Evolutionary conservation across 2,329 filamentous ascomycete species (phyloP).

Genomic region (Cercospora brassicicola): DNA sequence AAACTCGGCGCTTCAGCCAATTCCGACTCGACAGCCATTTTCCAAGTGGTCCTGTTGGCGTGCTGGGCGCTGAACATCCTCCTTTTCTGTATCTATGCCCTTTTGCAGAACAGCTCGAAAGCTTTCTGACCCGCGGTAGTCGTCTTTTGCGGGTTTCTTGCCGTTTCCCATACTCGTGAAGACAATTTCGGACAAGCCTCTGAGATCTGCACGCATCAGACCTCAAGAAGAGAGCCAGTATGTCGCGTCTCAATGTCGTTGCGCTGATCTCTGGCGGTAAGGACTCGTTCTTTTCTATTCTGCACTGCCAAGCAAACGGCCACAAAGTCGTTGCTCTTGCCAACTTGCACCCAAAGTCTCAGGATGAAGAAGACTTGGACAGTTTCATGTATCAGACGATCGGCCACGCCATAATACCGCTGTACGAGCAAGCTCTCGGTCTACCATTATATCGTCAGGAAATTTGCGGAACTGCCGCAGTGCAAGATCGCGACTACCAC

Average conservation of each 20-base stretch:
- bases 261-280: conserved; percentile 94
- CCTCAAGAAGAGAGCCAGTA: conserved; percentile 15
- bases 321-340: conserved; percentile 84
- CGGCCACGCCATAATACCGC: conserved; percentile 79
- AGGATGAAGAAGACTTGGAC: conserved; percentile 66
- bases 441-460: conserved; percentile 80
- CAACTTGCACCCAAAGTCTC: conserved; percentile 69
- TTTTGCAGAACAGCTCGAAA: background rate
- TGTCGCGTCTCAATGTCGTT: conserved; percentile 66
- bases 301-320: conserved; percentile 84
- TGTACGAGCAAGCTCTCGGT: conserved; percentile 76
- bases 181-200: background rate
- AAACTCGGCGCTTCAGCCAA: conserved; percentile 35
- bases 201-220: background rate
- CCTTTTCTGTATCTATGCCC: conserved; percentile 9
- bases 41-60: conserved; percentile 39
- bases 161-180: background rate
- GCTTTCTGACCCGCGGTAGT: conserved; percentile 11
- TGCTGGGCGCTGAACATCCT: conserved; percentile 37
- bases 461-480: conserved; percentile 70
- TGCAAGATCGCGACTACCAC: conserved; percentile 70
- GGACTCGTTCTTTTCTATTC: conserved; percentile 89
- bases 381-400: conserved; percentile 99
- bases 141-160: background rate
- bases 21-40: conserved; percentile 36